Percentiles rank a stretch among this genome's conserved stretches.
These are phyloP conservation scores for Pseudogymnoascus sp. DNA, from an alignment of 2,329 filamentous ascomycete species.

Conservation along the genomic window DNA sequence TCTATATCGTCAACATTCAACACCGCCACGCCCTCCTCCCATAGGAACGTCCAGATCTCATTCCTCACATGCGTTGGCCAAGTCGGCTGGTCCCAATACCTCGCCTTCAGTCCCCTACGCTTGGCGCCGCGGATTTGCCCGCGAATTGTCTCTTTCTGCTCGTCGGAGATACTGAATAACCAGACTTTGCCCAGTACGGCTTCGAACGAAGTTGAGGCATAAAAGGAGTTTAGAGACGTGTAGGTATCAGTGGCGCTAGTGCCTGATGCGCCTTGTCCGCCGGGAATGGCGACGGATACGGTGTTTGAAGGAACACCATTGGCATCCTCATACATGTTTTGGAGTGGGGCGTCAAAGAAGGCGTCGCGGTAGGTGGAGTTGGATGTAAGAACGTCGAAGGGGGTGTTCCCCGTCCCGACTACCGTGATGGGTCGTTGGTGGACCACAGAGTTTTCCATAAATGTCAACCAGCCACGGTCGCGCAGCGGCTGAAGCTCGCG, in stretches of 20 bases:
- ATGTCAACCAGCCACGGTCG: constrained; percentile 48
- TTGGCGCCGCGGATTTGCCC: constrained; percentile 41
- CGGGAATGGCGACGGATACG: background rate
- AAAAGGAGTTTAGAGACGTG: constrained; percentile 53
- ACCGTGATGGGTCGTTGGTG: constrained; percentile 54
- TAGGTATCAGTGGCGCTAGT: constrained; percentile 33
- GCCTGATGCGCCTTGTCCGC: constrained; percentile 37
- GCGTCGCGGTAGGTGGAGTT: constrained; percentile 50
- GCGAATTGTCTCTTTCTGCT: constrained; percentile 37
- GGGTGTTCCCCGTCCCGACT: constrained; percentile 58
- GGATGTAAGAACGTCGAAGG: constrained; percentile 46
- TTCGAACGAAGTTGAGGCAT: constrained; percentile 53
- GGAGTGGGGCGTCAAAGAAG: constrained; percentile 59
- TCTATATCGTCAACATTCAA: constrained; percentile 50
- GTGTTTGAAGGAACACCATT: constrained; percentile 17
- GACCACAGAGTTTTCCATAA: constrained; percentile 42
- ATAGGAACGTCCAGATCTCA: constrained; percentile 46
- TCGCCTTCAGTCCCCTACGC: constrained; percentile 42
- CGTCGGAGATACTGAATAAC: constrained; percentile 35
- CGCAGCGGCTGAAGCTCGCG: constrained; percentile 51
- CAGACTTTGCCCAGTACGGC: constrained; percentile 42
- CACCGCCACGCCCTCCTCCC: constrained; percentile 50
- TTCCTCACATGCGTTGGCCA: constrained; percentile 50
- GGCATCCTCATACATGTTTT: constrained; percentile 29
- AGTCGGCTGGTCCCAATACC: constrained; percentile 53